Evolutionary conservation across 2,329 filamentous ascomycete species (phyloP).

Genomic region (Dactylonectria macrodidyma): DNA sequence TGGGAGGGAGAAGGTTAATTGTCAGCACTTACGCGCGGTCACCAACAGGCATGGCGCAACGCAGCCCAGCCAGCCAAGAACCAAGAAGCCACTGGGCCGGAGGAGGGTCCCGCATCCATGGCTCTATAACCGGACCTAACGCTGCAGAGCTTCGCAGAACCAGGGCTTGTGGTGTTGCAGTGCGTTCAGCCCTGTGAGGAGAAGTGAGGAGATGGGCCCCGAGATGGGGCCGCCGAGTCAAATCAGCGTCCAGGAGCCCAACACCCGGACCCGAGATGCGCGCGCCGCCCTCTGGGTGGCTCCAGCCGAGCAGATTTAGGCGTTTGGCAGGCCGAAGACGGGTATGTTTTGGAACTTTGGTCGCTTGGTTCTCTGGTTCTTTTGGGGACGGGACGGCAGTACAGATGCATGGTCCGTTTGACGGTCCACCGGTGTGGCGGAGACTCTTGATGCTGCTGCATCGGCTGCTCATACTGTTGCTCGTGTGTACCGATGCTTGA

Average conservation of each 20-base stretch:
- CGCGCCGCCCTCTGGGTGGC: slow-evolving; percentile 16
- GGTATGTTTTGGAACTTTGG: slow-evolving; percentile 25
- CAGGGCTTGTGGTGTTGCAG: slow-evolving; percentile 17
- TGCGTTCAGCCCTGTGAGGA: slow-evolving; percentile 37
- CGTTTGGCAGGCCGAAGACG: slow-evolving; percentile 7
- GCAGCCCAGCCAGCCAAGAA: slow-evolving; percentile 11
- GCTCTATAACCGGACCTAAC: slow-evolving; percentile 25
- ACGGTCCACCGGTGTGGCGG: slow-evolving; percentile 1
- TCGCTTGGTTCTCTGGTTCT: slow-evolving; percentile 13
- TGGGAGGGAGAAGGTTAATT: slow-evolving; percentile 17
- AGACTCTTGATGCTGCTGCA: not conserved
- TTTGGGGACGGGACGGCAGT: not conserved
- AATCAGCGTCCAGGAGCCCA: slow-evolving; percentile 30
- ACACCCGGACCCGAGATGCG: slow-evolving; percentile 3
- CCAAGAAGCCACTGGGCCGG: slow-evolving; percentile 10
- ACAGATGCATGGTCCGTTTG: slow-evolving; percentile 2
- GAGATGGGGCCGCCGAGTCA: slow-evolving; percentile 31
- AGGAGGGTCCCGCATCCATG: slow-evolving; percentile 22
- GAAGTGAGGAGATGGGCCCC: slow-evolving; percentile 20
- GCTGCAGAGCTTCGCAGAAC: slow-evolving; percentile 11
- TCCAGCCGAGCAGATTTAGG: slow-evolving; percentile 15
- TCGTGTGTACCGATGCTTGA: not conserved
- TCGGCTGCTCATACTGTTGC: not conserved
- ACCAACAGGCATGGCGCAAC: slow-evolving; percentile 13
- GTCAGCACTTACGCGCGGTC: slow-evolving; percentile 20